phyloP scores from a whole-genome alignment of 2,329 filamentous ascomycete genomes.

The Cladosporium halotolerans region DNA sequence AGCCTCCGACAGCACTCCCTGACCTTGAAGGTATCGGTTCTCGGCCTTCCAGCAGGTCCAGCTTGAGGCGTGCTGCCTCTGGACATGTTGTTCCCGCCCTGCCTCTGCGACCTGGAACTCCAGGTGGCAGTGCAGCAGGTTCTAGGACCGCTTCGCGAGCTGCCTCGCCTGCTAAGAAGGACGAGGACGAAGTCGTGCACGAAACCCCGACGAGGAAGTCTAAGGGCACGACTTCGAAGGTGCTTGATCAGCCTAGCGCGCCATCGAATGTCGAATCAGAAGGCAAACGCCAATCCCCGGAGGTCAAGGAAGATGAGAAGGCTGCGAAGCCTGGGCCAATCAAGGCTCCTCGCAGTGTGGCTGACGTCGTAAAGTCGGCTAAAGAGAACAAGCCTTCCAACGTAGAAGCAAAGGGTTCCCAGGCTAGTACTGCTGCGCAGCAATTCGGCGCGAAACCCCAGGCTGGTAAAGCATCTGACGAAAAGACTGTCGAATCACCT shows the following conservation, averaged over 20 bases:
- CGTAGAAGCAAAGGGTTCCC: neutral
- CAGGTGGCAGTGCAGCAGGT: slow-evolving; percentile 28
- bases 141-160: slow-evolving; percentile 17
- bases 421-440: neutral
- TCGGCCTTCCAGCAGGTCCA: slow-evolving; percentile 30
- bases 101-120: slow-evolving; percentile 36
- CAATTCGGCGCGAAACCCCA: neutral
- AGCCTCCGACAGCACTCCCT: slow-evolving; percentile 20
- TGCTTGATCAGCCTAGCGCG: neutral
- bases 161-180: slow-evolving; percentile 16
- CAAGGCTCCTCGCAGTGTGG: slow-evolving; percentile 2
- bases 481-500: neutral
- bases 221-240: slow-evolving; percentile 6
- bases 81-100: slow-evolving; percentile 33
- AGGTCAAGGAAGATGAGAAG: slow-evolving; percentile 13
- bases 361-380: slow-evolving; percentile 5
- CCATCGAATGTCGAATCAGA: neutral
- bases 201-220: slow-evolving; percentile 18
- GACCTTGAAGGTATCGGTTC: slow-evolving; percentile 22
- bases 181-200: slow-evolving; percentile 14
- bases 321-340: slow-evolving; percentile 15
- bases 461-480: neutral
- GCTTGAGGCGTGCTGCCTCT: slow-evolving; percentile 24
- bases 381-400: neutral
- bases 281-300: neutral